phyloP scores from a whole-genome alignment of 129 eudicot genomes.

The Daucus carota region DH1_v3.0 NC_030385.2:32776001-32776500 shows the following conservation, averaged over 20 bases:
- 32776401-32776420: background rate
- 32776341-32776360: constrained; percentile 2
- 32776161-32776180: background rate
- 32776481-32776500: constrained; percentile 35
- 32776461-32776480: constrained; percentile 41
- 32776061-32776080: background rate
- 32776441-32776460: constrained; percentile 45
- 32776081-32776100: background rate
- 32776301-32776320: background rate
- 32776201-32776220: background rate
- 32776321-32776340: background rate
- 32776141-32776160: background rate
- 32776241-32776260: background rate
- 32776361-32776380: background rate
- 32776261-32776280: background rate
- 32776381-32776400: background rate
- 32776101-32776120: background rate
- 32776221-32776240: background rate
- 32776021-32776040: background rate
- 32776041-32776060: background rate
- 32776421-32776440: background rate
- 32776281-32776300: background rate
- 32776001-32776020: background rate
- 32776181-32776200: background rate
- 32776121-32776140: background rate